These are phyloP conservation scores for Hymenotorrendiella dingleyae DNA, from an alignment of 2,329 filamentous ascomycete species.

Conservation along the genomic window DNA sequence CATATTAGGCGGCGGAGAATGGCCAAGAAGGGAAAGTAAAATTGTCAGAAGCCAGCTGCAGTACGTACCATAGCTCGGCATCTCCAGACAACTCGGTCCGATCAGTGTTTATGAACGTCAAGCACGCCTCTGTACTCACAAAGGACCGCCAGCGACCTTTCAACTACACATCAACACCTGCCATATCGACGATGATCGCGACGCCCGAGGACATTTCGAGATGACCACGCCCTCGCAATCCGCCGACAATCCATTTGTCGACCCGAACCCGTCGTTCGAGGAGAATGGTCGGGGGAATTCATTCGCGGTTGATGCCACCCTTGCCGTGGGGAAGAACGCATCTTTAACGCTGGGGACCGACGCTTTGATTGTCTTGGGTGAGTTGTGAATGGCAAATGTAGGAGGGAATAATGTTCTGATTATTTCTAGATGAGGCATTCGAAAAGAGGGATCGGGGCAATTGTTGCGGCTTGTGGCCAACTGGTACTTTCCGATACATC, in stretches of 20 bases:
- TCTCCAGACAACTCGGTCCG: slow-evolving; percentile 4
- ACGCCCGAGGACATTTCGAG: slow-evolving; percentile 8
- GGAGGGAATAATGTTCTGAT: background rate
- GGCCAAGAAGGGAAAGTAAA: background rate
- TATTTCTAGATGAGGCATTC: slow-evolving; percentile 44
- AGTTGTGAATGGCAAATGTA: slow-evolving; percentile 5
- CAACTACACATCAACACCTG: no score
- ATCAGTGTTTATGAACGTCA: slow-evolving; percentile 4
- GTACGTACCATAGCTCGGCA: slow-evolving; percentile 12
- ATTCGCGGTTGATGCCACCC: slow-evolving; percentile 38
- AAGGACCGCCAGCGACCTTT: no score
- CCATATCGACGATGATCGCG: slow-evolving; percentile 16
- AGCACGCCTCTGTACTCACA: no score
- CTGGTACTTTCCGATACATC: slow-evolving; percentile 33
- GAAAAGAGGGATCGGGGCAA: slow-evolving; percentile 40
- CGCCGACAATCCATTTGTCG: slow-evolving; percentile 33
- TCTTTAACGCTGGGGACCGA: slow-evolving; percentile 56
- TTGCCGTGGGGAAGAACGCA: slow-evolving; percentile 50
- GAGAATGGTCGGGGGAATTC: slow-evolving; percentile 29
- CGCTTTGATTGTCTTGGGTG: slow-evolving; percentile 53
- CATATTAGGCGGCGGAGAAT: background rate
- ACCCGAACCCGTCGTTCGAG: slow-evolving; percentile 29
- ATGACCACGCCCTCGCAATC: slow-evolving; percentile 19
- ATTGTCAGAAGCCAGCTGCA: no score
- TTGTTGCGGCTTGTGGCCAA: slow-evolving; percentile 51